Percentiles rank a stretch among this genome's conserved stretches.
phyloP scores from a whole-genome alignment of 1,284 basidiomycete genomes.

The Trichosporon sp. region DNA sequence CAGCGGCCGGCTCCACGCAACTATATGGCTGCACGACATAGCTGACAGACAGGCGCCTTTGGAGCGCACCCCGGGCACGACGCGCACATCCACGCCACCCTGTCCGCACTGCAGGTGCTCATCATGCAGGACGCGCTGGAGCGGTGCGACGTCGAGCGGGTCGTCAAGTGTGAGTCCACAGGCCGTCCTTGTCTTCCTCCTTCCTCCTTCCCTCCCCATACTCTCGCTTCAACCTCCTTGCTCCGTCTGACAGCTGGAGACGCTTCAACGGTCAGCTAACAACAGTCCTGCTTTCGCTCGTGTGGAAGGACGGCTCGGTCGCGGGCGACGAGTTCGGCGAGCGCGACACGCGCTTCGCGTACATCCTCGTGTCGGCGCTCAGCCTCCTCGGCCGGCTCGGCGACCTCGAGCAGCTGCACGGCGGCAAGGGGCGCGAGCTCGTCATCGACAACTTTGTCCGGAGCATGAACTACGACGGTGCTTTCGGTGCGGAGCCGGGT shows the following conservation, averaged over 20 bases:
- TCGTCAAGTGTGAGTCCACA: slow-evolving; percentile 67
- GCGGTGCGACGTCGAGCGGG: slow-evolving; percentile 61
- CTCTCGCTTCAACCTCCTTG: no score
- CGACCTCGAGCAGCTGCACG: slow-evolving; percentile 54
- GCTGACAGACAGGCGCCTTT: slow-evolving; percentile 66
- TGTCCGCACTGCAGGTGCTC: slow-evolving; percentile 89
- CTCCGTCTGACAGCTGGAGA: neutral
- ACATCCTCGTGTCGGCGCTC: slow-evolving; percentile 76
- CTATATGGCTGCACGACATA: neutral
- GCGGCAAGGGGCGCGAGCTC: slow-evolving; percentile 54
- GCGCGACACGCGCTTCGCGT: slow-evolving; percentile 84
- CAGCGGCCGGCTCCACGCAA: slow-evolving; percentile 11
- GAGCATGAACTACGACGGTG: slow-evolving; percentile 93
- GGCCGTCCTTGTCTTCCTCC: no score
- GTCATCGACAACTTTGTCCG: slow-evolving; percentile 68
- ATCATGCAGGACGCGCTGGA: slow-evolving; percentile 77
- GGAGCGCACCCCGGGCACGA: slow-evolving; percentile 91
- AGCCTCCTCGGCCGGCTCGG: slow-evolving; percentile 71
- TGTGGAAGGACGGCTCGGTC: slow-evolving; percentile 76
- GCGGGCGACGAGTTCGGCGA: slow-evolving; percentile 88
- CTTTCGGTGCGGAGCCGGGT: slow-evolving; percentile 76
- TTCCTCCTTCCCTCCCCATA: neutral
- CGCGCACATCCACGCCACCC: slow-evolving; percentile 78
- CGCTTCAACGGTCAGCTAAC: neutral
- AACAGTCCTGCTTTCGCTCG: slow-evolving; percentile 74